These are phyloP conservation scores for Micractinium sp. DNA, from an alignment of 139 green algal species.

Conservation along the genomic window DNA sequence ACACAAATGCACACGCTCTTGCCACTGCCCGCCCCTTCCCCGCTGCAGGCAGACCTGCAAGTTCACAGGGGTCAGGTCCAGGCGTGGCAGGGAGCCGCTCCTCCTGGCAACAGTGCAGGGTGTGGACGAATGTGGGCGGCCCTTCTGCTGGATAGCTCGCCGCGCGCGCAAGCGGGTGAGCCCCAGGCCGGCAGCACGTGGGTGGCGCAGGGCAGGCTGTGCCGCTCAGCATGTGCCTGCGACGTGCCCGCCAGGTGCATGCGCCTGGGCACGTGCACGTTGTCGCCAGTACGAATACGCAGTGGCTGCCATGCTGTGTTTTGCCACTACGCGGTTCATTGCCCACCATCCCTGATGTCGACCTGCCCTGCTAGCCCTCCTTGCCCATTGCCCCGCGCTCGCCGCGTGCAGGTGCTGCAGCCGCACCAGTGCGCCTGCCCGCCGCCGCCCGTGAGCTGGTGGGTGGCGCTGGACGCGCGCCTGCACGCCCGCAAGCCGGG, in stretches of 20 bases:
- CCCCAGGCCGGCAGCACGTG: not conserved
- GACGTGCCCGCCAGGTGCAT: not conserved
- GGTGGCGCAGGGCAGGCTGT: not conserved
- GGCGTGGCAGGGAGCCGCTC: not conserved
- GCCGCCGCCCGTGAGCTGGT: slow-evolving; percentile 6
- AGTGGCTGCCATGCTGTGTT: not conserved
- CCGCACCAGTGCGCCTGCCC: not conserved
- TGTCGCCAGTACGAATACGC: not conserved
- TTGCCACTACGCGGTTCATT: not conserved
- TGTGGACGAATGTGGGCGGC: not conserved
- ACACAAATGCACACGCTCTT: too few species aligned
- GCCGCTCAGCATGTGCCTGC: not conserved
- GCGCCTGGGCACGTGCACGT: not conserved
- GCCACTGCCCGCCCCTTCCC: not conserved
- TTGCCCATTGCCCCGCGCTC: too few species aligned
- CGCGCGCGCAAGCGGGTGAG: slow-evolving; percentile 5
- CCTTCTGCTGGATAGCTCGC: not conserved
- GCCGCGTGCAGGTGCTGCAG: not conserved
- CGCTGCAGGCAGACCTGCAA: not conserved
- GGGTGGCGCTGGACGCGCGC: not conserved
- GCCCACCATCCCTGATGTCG: too few species aligned
- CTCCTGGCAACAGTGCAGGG: not conserved
- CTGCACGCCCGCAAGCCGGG: not conserved
- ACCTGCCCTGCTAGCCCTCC: not conserved
- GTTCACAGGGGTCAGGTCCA: not conserved